Evolutionary conservation across 441 rosid genomes (phyloP).

Genomic region (Hypseocharis bilobata): DNA sequence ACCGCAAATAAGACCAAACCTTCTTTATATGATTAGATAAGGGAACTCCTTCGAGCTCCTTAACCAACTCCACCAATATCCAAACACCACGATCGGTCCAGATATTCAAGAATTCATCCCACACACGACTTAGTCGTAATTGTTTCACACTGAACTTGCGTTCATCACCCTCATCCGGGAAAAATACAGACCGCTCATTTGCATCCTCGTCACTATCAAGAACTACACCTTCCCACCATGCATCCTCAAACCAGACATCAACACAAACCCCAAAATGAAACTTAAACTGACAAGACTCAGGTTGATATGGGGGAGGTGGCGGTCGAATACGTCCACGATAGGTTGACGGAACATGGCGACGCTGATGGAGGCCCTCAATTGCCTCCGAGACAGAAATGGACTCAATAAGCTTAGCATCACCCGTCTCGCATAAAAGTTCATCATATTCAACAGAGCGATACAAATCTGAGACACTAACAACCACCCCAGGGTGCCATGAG

Average conservation of each 20-base stretch:
- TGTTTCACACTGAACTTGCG: slow-evolving; percentile 23
- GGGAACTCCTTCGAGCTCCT: slow-evolving; percentile 27
- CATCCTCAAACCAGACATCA: slow-evolving; percentile 36
- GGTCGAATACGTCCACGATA: slow-evolving; percentile 38
- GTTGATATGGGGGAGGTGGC: slow-evolving; percentile 13
- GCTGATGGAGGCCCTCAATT: slow-evolving; percentile 32
- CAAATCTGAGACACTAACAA: slow-evolving; percentile 30
- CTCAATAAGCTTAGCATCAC: slow-evolving; percentile 29
- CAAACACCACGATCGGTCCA: slow-evolving; percentile 35
- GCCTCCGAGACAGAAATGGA: slow-evolving; percentile 32
- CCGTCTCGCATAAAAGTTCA: slow-evolving; percentile 30
- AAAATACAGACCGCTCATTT: slow-evolving; percentile 31
- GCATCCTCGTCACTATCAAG: slow-evolving; percentile 30
- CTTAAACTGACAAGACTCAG: slow-evolving; percentile 11
- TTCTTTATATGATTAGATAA: slow-evolving; percentile 24
- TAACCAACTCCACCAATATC: slow-evolving; percentile 31
- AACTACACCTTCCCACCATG: slow-evolving; percentile 45
- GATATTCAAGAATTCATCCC: slow-evolving; percentile 35
- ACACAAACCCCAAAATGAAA: slow-evolving; percentile 35
- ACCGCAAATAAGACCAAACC: slow-evolving; percentile 32
- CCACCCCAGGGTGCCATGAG: slow-evolving; percentile 37
- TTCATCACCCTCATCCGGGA: slow-evolving; percentile 37
- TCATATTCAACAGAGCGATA: slow-evolving; percentile 28
- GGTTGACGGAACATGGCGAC: slow-evolving; percentile 26
- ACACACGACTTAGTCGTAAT: slow-evolving; percentile 26